Evolutionary conservation across 2,329 filamentous ascomycete species (phyloP).

Genomic region (Annulohypoxylon truncatum): DNA sequence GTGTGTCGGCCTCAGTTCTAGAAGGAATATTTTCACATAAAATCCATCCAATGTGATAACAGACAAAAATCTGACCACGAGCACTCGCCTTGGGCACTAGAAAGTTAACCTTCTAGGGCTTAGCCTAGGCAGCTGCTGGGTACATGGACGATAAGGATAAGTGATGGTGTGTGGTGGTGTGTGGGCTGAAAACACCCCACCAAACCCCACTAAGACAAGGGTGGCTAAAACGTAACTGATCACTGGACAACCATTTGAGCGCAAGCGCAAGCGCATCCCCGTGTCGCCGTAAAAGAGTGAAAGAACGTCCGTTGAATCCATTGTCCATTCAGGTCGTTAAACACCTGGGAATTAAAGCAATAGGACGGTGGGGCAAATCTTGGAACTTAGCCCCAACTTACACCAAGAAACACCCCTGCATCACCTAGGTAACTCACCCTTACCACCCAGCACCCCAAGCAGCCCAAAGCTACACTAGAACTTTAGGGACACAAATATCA

Average conservation of each 20-base stretch:
- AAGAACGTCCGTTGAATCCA: neutral
- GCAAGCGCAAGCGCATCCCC: neutral
- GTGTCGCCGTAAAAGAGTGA: neutral
- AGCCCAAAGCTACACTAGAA: too few relatives aligned
- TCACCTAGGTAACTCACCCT: neutral
- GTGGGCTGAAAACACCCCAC: slow-evolving; percentile 26
- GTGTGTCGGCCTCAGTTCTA: slow-evolving; percentile 25
- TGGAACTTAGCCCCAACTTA: slow-evolving; percentile 15
- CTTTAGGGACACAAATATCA: neutral
- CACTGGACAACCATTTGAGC: slow-evolving; percentile 11
- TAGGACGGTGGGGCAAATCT: slow-evolving; percentile 11
- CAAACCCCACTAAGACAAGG: slow-evolving; percentile 28
- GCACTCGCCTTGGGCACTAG: neutral
- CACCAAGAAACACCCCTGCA: slow-evolving; percentile 22
- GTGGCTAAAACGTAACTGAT: slow-evolving; percentile 11
- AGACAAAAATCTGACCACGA: slow-evolving; percentile 21
- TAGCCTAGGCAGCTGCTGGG: neutral
- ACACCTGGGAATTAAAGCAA: neutral
- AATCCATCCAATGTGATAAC: slow-evolving; percentile 23
- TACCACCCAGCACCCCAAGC: slow-evolving; percentile 20
- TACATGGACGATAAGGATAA: slow-evolving; percentile 24
- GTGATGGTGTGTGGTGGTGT: slow-evolving; percentile 28
- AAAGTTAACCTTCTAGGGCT: neutral
- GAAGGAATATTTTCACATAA: slow-evolving; percentile 23
- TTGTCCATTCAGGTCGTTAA: neutral